Conservation (phyloP, 2,329 filamentous ascomycete genomes). For the Helotiales sp. region DNA sequence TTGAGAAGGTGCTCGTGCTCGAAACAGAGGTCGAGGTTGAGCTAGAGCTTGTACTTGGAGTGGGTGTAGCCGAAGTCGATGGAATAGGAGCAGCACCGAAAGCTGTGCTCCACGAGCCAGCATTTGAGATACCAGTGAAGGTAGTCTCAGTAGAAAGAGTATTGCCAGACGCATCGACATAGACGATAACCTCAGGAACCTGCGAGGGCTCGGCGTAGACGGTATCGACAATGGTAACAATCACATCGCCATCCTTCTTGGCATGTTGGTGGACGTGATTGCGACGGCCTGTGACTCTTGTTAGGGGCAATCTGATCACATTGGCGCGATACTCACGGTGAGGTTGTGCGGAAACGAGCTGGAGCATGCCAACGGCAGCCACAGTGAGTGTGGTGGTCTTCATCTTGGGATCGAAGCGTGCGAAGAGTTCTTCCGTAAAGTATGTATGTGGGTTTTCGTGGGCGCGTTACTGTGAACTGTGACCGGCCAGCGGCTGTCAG, state of each 20-base stretch:
- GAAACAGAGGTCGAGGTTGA: not conserved
- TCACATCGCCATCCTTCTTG: conserved; percentile 29
- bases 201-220: conserved; percentile 38
- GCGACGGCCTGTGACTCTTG: conserved; percentile 13
- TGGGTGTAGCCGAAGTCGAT: conserved; percentile 2
- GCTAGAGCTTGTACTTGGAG: conserved; percentile 1
- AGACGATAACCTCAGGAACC: conserved; percentile 54
- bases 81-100: not conserved
- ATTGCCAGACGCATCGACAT: conserved; percentile 58
- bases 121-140: conserved; percentile 5
- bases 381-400: conserved; percentile 41
- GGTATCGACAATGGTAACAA: conserved; percentile 38
- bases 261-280: conserved; percentile 19
- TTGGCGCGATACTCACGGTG: conserved; percentile 11
- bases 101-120: conserved; percentile 3
- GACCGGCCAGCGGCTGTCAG: conserved; percentile 24
- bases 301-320: not conserved
- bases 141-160: conserved; percentile 44
- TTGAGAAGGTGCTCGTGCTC: not conserved
- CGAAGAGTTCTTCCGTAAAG: conserved; percentile 8
- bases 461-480: conserved; percentile 12
- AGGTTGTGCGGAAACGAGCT: conserved; percentile 44
- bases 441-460: conserved; percentile 19
- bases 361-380: conserved; percentile 40
- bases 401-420: conserved; percentile 40